phyloP scores from a whole-genome alignment of 192 early-diverging fungal species.

The Umbelopsis vinacea region DNA sequence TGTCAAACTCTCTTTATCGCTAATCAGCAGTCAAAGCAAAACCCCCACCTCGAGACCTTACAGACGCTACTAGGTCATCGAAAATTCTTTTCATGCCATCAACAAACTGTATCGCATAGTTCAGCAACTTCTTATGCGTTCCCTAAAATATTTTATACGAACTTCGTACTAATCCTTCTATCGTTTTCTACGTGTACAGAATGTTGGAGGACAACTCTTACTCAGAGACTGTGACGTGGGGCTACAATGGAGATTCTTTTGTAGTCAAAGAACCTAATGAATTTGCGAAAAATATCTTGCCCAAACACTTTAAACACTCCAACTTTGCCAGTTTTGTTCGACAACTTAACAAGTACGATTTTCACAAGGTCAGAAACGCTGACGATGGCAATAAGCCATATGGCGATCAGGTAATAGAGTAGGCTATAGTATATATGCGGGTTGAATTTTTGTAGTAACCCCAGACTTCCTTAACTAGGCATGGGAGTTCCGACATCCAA shows the following conservation, averaged over 20 bases:
- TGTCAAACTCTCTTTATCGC: neutral
- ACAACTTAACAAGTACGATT: constrained; percentile 80
- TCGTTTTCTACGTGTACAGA: constrained; percentile 36
- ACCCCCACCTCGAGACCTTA: too few relatives aligned
- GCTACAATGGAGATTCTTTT: constrained; percentile 64
- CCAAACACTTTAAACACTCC: constrained; percentile 74
- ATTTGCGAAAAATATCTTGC: constrained; percentile 70
- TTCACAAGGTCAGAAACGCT: constrained; percentile 70
- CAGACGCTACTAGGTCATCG: too few relatives aligned
- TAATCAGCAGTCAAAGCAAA: neutral
- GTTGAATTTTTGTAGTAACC: neutral
- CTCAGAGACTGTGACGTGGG: constrained; percentile 65
- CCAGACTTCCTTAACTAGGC: constrained; percentile 38
- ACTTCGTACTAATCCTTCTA: neutral
- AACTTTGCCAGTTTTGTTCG: constrained; percentile 72
- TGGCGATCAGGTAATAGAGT: constrained; percentile 61
- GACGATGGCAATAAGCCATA: constrained; percentile 52
- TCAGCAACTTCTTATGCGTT: too few relatives aligned
- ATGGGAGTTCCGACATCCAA: constrained; percentile 74
- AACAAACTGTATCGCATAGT: too few relatives aligned
- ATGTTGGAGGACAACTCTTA: constrained; percentile 74
- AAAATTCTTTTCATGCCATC: too few relatives aligned
- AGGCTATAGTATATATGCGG: neutral
- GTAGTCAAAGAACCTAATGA: constrained; percentile 73
- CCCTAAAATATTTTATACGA: neutral